These are phyloP conservation scores for Lasiosphaeris hirsuta DNA, from an alignment of 495 filamentous ascomycete genomes.

Conservation along the genomic window DNA sequence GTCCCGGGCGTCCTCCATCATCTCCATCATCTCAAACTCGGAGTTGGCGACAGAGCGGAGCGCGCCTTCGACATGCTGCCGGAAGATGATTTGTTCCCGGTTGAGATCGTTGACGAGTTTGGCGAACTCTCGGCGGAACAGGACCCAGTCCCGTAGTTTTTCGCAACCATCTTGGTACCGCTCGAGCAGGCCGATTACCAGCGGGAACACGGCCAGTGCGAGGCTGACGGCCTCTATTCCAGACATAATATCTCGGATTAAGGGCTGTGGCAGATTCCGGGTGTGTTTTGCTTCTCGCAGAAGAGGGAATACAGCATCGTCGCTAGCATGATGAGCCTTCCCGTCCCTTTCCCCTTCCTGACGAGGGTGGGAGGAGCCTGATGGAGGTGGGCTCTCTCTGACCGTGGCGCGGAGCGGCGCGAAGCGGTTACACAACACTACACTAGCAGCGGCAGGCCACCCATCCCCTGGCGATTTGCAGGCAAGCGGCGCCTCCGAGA, in stretches of 20 bases:
- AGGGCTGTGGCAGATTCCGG: too few relatives aligned
- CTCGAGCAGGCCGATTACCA: not conserved
- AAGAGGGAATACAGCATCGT: too few relatives aligned
- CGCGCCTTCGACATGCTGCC: not conserved
- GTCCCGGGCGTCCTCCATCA: not conserved
- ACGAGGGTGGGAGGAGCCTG: too few relatives aligned
- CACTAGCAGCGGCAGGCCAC: too few relatives aligned
- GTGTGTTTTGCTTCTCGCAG: too few relatives aligned
- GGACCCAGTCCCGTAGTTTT: not conserved
- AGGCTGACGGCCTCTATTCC: not conserved
- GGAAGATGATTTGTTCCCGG: not conserved
- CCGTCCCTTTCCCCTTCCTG: too few relatives aligned
- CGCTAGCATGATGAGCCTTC: too few relatives aligned
- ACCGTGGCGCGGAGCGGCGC: too few relatives aligned
- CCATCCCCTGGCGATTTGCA: too few relatives aligned
- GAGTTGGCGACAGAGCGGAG: not conserved
- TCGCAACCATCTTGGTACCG: not conserved
- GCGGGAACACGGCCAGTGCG: not conserved
- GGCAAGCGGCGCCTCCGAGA: too few relatives aligned
- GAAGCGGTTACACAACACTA: too few relatives aligned
- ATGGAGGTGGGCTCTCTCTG: too few relatives aligned
- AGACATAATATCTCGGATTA: not conserved
- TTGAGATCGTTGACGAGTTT: not conserved
- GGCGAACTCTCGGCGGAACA: not conserved
- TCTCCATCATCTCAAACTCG: conserved; percentile 1